phyloP scores from a whole-genome alignment of 257 asterid species.

The Solanum peruvianum region DNA sequence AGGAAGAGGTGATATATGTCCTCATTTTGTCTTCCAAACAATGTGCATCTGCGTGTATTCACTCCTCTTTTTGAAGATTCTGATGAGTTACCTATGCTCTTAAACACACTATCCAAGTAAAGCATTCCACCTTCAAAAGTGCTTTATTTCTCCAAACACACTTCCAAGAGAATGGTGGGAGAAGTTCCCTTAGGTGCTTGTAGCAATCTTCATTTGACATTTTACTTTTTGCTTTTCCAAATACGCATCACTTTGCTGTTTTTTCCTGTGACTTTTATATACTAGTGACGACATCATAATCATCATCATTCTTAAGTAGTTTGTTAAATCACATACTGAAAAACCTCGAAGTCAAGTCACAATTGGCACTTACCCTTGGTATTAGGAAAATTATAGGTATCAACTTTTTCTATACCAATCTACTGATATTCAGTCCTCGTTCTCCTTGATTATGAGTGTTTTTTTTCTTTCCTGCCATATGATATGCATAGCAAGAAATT shows the following conservation, averaged over 20 bases:
- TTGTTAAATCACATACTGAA: neutral
- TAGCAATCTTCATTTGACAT: neutral
- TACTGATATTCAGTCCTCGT: neutral
- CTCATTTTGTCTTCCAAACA: neutral
- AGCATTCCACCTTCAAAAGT: neutral
- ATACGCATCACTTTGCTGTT: neutral
- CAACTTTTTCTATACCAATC: neutral
- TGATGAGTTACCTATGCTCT: neutral
- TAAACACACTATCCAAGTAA: neutral
- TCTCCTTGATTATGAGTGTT: neutral
- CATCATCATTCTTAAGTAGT: neutral
- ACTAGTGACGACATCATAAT: neutral
- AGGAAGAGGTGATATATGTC: neutral
- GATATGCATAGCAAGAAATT: neutral
- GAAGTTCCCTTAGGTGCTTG: neutral
- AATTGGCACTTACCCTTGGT: neutral
- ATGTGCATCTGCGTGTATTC: neutral
- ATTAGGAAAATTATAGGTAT: neutral
- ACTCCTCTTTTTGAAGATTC: neutral
- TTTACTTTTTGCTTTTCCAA: neutral
- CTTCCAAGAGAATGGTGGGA: neutral
- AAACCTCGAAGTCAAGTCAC: neutral
- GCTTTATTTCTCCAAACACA: neutral
- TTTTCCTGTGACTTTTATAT: neutral
- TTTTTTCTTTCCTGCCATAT: neutral